A percentile compares a stretch with the other conserved stretches of the same genome.
phyloP scores from a whole-genome alignment of 2,329 filamentous ascomycete species.

The Madurella mycetomatis region DNA sequence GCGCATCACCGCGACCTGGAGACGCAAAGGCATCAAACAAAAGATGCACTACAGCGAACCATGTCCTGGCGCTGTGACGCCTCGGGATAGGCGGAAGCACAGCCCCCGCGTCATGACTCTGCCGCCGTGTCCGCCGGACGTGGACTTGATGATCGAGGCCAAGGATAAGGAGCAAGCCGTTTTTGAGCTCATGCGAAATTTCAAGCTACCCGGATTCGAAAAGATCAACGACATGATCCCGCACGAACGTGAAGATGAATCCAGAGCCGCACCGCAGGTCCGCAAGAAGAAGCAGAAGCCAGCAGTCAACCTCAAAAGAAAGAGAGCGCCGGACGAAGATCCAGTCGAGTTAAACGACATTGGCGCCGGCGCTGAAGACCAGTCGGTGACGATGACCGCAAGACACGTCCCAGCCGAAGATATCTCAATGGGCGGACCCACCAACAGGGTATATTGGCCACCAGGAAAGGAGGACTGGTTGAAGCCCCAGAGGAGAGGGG shows the following conservation, averaged over 20 bases:
- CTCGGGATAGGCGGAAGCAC: constrained; percentile 77
- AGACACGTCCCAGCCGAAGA: constrained; percentile 59
- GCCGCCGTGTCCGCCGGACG: constrained; percentile 74
- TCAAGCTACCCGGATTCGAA: constrained; percentile 76
- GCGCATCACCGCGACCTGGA: constrained; percentile 80
- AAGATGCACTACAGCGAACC: constrained; percentile 98
- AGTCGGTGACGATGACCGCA: constrained; percentile 25
- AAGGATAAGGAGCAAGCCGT: constrained; percentile 98
- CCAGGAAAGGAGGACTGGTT: constrained; percentile 88
- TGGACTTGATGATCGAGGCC: constrained; percentile 99
- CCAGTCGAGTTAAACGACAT: constrained; percentile 36
- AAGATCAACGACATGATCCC: constrained; percentile 73
- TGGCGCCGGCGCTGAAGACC: constrained; percentile 8
- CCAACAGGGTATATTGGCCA: constrained; percentile 85
- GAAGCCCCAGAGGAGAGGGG: constrained; percentile 68
- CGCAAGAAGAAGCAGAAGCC: constrained; percentile 32
- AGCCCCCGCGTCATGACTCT: constrained; percentile 72
- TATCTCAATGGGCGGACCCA: constrained; percentile 78
- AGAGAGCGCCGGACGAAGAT: constrained; percentile 29
- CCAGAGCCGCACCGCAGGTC: constrained; percentile 47
- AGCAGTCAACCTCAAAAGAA: constrained; percentile 34
- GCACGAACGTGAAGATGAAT: constrained; percentile 71
- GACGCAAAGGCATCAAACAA: constrained; percentile 74
- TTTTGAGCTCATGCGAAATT: constrained; percentile 86
- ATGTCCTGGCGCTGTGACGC: constrained; percentile 69